A percentile compares a stretch with the other conserved stretches of the same genome.
Evolutionary conservation across 768 basidiomycete species (phyloP).

Genomic region (Calvatia gigantea): DNA sequence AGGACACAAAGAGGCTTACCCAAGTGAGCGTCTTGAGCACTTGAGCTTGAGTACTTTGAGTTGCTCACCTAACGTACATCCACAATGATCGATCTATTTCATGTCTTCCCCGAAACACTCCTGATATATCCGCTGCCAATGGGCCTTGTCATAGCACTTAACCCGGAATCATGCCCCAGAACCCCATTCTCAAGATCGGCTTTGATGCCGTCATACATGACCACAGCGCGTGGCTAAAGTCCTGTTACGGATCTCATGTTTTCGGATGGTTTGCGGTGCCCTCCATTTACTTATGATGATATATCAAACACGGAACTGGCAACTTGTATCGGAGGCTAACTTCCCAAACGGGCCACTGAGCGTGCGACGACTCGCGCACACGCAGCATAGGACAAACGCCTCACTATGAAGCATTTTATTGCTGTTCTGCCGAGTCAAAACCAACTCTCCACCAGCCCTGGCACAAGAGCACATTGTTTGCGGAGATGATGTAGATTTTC

Average conservation of each 20-base stretch:
- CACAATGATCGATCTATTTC: no score
- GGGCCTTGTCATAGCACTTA: constrained; percentile 92
- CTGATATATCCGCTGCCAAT: constrained; percentile 91
- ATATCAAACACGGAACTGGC: neutral
- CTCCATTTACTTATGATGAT: no score
- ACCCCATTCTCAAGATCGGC: constrained; percentile 71
- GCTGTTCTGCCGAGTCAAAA: no score
- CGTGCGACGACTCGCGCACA: no score
- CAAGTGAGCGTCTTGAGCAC: constrained; percentile 85
- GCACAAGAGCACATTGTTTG: neutral
- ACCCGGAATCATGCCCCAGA: constrained; percentile 67
- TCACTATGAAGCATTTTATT: no score
- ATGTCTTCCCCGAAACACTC: constrained; percentile 89
- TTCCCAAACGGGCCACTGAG: no score
- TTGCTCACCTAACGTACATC: no score
- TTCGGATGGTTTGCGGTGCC: constrained; percentile 62
- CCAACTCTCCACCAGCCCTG: no score
- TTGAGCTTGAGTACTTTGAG: no score
- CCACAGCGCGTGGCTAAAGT: neutral
- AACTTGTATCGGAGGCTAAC: no score
- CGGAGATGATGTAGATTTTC: neutral
- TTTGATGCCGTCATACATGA: neutral
- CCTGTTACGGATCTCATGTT: constrained; percentile 77
- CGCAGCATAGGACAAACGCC: no score
- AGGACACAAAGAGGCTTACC: constrained; percentile 74